A percentile compares a stretch with the other conserved stretches of the same genome.
These are phyloP conservation scores for Barbatosphaeria neglecta DNA, from an alignment of 495 filamentous ascomycete species.

Conservation along the genomic window DNA sequence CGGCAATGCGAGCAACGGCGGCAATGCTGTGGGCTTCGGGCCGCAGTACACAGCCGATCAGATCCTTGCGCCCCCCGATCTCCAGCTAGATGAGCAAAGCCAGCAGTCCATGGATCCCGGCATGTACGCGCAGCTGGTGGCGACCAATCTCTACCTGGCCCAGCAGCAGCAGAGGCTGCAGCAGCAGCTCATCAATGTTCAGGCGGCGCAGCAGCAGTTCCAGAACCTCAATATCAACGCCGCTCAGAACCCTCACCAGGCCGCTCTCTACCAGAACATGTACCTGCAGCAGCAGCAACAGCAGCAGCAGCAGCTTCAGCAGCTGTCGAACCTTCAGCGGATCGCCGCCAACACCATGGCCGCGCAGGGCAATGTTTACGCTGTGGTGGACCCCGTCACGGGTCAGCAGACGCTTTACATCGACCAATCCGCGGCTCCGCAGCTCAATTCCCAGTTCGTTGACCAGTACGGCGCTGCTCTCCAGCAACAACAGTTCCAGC, in stretches of 20 bases:
- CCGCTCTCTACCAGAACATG: constrained; percentile 23
- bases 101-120: constrained; percentile 67
- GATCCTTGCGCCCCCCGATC: constrained; percentile 69
- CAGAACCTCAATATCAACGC: constrained; percentile 53
- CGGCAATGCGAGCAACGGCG: no score
- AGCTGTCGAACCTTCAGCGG: constrained; percentile 63
- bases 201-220: constrained; percentile 62
- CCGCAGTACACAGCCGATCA: constrained; percentile 58
- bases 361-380: constrained; percentile 51
- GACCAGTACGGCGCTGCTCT: constrained; percentile 15
- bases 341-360: constrained; percentile 28
- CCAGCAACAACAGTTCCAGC: constrained; percentile 8
- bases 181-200: constrained; percentile 45
- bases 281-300: constrained; percentile 42
- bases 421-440: constrained; percentile 37
- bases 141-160: constrained; percentile 73
- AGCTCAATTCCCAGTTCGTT: constrained; percentile 19
- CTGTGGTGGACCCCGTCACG: constrained; percentile 71
- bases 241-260: constrained; percentile 29
- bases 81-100: constrained; percentile 56
- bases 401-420: constrained; percentile 62
- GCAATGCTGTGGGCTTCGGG: constrained; percentile 16
- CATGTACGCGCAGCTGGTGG: constrained; percentile 70
- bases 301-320: constrained; percentile 39
- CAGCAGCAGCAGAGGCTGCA: constrained; percentile 78